These are phyloP conservation scores for Alternaria panax DNA, from an alignment of 2,329 filamentous ascomycete genomes.

Conservation along the genomic window DNA sequence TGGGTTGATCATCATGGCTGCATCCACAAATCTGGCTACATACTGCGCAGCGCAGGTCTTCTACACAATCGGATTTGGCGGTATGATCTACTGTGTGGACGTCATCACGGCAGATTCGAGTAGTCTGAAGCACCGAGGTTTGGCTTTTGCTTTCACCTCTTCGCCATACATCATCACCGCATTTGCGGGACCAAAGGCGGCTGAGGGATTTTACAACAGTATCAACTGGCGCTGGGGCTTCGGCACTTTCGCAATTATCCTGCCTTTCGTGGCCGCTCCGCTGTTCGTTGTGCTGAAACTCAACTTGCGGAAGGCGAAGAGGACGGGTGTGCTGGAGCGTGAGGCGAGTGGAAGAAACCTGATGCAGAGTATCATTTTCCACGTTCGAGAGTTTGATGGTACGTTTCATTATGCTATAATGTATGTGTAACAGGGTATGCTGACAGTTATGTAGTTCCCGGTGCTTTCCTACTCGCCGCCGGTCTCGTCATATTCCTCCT, in stretches of 20 bases:
- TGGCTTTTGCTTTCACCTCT: constrained; percentile 61
- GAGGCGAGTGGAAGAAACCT: constrained; percentile 54
- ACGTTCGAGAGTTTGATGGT: constrained; percentile 67
- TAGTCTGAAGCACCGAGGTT: constrained; percentile 57
- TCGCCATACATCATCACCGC: constrained; percentile 34
- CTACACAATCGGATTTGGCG: constrained; percentile 65
- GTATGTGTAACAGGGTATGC: not conserved
- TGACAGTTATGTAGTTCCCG: constrained; percentile 49
- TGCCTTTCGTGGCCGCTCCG: constrained; percentile 65
- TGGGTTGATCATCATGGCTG: constrained; percentile 70
- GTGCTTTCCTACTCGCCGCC: constrained; percentile 65
- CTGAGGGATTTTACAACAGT: constrained; percentile 51
- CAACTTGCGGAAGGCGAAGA: constrained; percentile 67
- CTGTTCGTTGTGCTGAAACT: constrained; percentile 56
- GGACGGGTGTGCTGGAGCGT: constrained; percentile 57
- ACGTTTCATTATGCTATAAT: rapidly evolving
- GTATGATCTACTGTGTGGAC: constrained; percentile 66
- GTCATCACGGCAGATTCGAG: constrained; percentile 65
- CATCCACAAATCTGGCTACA: constrained; percentile 60
- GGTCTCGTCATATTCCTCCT: constrained; percentile 72
- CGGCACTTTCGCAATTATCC: constrained; percentile 71
- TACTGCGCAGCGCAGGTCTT: constrained; percentile 35
- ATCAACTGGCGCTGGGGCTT: constrained; percentile 71
- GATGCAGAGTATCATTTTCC: constrained; percentile 58
- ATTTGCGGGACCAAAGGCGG: constrained; percentile 25